These are phyloP conservation scores for Ogataea parapolymorpha DNA, from an alignment of 805 yeast species.

Conservation along the genomic window DNA sequence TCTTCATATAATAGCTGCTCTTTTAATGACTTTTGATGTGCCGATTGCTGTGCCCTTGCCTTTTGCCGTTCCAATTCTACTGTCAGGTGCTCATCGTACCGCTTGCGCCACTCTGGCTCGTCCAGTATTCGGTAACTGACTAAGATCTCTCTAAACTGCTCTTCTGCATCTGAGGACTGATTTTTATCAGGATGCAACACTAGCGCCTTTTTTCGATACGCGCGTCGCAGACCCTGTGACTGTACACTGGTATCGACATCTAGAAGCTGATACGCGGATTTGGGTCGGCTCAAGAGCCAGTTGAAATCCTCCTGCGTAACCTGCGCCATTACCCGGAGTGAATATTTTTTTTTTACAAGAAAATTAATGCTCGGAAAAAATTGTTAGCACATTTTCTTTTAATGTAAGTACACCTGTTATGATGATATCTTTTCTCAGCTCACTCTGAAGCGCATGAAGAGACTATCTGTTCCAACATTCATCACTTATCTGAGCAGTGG, in stretches of 20 bases:
- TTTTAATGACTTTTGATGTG: constrained; percentile 18
- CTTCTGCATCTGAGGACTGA: constrained; percentile 25
- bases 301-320: constrained; percentile 16
- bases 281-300: constrained; percentile 18
- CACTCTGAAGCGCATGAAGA: constrained; percentile 56
- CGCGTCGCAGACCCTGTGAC: constrained; percentile 19
- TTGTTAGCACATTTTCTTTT: constrained; percentile 1
- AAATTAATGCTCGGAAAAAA: neutral
- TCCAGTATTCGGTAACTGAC: constrained; percentile 27
- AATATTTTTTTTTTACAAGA: neutral
- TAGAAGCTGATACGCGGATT: constrained; percentile 18
- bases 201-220: constrained; percentile 32
- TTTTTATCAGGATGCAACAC: constrained; percentile 36
- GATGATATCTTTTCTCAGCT: constrained; percentile 57
- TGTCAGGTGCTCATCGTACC: constrained; percentile 23
- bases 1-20: constrained; percentile 33
- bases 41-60: constrained; percentile 5
- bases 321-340: constrained; percentile 13
- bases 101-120: constrained; percentile 14
- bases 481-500: constrained; percentile 34
- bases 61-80: neutral
- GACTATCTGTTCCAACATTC: constrained; percentile 48
- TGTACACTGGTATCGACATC: constrained; percentile 1
- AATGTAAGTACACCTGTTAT: constrained; percentile 24
- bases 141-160: constrained; percentile 27